Percentiles rank a stretch among this genome's conserved stretches.
These are phyloP conservation scores for Meyerozyma elateridarum DNA, from an alignment of 1,139 yeast species.

Conservation along the genomic window DNA sequence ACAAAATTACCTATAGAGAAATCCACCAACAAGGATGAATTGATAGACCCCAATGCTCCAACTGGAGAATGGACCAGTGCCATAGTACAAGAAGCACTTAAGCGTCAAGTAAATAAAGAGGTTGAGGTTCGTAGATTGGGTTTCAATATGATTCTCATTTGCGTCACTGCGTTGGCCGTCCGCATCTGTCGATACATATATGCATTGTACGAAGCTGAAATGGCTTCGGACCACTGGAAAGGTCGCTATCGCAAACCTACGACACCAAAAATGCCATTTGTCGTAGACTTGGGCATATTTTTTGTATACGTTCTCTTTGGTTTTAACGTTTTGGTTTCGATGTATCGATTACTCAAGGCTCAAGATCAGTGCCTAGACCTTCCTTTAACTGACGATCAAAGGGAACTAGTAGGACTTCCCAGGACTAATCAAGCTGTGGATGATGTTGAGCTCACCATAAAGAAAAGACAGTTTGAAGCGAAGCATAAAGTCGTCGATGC, in stretches of 20 bases:
- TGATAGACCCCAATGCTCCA: slow-evolving; percentile 13
- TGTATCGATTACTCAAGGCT: slow-evolving; percentile 20
- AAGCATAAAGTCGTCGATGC: not conserved
- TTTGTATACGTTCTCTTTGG: slow-evolving; percentile 12
- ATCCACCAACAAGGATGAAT: not conserved
- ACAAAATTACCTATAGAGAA: not conserved
- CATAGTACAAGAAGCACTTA: slow-evolving; percentile 31
- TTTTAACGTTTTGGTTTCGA: slow-evolving; percentile 16
- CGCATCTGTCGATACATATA: slow-evolving; percentile 12
- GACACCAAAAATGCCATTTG: not conserved
- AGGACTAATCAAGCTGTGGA: not conserved
- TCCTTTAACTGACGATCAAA: slow-evolving; percentile 35
- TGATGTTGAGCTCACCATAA: not conserved
- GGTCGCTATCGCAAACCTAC: slow-evolving; percentile 8
- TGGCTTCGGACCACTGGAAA: slow-evolving; percentile 8
- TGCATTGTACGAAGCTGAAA: slow-evolving; percentile 10
- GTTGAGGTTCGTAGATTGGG: slow-evolving; percentile 20
- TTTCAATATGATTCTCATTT: slow-evolving; percentile 15
- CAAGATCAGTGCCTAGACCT: slow-evolving; percentile 41
- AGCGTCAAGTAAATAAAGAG: slow-evolving; percentile 32
- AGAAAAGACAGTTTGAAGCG: not conserved
- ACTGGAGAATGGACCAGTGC: slow-evolving; percentile 43
- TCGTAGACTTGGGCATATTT: slow-evolving; percentile 4
- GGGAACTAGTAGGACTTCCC: slow-evolving; percentile 31
- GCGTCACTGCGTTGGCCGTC: slow-evolving; percentile 16